Conservation (phyloP, 208 protist species). For the Wallacemonas sp. region DNA sequence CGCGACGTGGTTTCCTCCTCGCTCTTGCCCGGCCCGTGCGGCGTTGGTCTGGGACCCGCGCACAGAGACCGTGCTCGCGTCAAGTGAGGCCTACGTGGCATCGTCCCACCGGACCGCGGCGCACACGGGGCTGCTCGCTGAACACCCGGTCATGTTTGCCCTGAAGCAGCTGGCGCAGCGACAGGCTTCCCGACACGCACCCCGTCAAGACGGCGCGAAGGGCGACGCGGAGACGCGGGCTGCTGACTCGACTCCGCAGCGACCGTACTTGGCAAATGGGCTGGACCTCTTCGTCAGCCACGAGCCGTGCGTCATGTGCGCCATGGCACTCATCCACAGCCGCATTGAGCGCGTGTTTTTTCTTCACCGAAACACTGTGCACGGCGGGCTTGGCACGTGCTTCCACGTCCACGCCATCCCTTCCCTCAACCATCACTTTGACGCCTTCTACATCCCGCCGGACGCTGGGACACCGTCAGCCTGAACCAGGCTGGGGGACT, state of each 20-base stretch:
- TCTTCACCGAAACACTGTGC: conserved; percentile 59
- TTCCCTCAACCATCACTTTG: conserved; percentile 90
- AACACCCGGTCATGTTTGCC: conserved; percentile 78
- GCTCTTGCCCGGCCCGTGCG: conserved; percentile 39
- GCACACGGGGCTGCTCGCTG: conserved; percentile 33
- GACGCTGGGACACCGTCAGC: background rate
- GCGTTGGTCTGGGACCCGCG: conserved; percentile 59
- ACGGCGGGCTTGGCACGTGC: conserved; percentile 71
- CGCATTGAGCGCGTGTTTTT: conserved; percentile 85
- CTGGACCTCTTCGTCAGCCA: conserved; percentile 88
- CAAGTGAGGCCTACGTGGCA: conserved; percentile 33
- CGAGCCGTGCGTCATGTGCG: conserved; percentile 94
- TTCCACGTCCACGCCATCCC: conserved; percentile 71
- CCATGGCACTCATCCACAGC: conserved; percentile 95
- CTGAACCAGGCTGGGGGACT: background rate
- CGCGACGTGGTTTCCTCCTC: background rate
- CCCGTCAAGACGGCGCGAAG: background rate
- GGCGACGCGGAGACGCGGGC: background rate
- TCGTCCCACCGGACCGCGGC: background rate
- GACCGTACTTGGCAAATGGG: conserved; percentile 86
- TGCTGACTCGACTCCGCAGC: background rate
- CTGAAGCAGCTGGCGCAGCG: conserved; percentile 59
- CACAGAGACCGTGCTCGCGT: conserved; percentile 34
- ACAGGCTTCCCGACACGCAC: background rate
- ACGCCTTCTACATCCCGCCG: background rate